Conservation (phyloP, 805 yeast genomes). For the Lachancea kluyveri region DNA sequence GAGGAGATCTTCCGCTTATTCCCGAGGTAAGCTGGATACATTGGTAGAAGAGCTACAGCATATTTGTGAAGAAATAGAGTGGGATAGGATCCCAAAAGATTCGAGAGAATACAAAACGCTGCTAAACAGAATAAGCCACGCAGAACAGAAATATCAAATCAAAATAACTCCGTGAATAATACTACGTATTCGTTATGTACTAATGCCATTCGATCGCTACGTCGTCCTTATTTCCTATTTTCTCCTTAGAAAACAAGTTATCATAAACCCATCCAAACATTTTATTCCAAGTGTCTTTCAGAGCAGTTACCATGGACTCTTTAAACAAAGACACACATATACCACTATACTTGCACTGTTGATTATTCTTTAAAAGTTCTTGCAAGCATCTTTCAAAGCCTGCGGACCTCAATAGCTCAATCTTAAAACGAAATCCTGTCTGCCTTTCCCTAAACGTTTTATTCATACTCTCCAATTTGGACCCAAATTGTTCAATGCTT, state of each 20-base stretch:
- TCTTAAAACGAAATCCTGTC: no score
- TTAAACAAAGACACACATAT: slow-evolving; percentile 5
- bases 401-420: no score
- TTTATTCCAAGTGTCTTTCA: slow-evolving; percentile 1
- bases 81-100: slow-evolving; percentile 16
- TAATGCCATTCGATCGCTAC: no score
- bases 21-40: slow-evolving; percentile 12
- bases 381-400: slow-evolving; percentile 5
- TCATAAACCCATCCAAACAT: slow-evolving; percentile 2
- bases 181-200: no score
- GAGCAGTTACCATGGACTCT: slow-evolving; percentile 1
- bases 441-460: slow-evolving; percentile 3
- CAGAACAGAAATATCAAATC: slow-evolving; percentile 6
- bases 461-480: slow-evolving; percentile 17
- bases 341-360: slow-evolving; percentile 3
- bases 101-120: slow-evolving; percentile 10
- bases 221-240: slow-evolving; percentile 1
- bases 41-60: slow-evolving; percentile 12
- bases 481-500: slow-evolving; percentile 41
- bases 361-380: slow-evolving; percentile 4
- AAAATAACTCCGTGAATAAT: slow-evolving; percentile 3
- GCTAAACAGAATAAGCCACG: slow-evolving; percentile 2
- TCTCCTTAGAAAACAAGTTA: slow-evolving; percentile 3
- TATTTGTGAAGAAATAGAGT: slow-evolving; percentile 15
- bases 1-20: slow-evolving; percentile 5